These are phyloP conservation scores for Rugosomyces carneus DNA, from an alignment of 1,284 basidiomycete genomes.

Conservation along the genomic window DNA sequence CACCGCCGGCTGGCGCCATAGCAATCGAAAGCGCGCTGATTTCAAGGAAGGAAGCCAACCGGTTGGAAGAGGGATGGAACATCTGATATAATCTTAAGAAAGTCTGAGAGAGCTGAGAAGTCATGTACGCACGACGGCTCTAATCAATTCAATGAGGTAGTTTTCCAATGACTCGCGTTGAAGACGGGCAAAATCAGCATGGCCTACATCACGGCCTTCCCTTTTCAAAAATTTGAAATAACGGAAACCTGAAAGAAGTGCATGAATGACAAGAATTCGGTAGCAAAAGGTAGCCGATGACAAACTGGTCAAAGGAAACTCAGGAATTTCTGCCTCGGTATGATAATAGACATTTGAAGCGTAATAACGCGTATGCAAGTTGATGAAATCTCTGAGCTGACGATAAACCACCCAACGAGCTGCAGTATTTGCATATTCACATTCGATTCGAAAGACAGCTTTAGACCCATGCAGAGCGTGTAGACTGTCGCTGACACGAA, in stretches of 20 bases:
- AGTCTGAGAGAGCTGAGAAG: constrained; percentile 6
- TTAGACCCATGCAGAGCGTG: constrained; percentile 76
- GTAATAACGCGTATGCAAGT: constrained; percentile 87
- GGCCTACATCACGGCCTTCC: constrained; percentile 48
- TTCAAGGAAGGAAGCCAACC: constrained; percentile 92
- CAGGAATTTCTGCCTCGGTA: constrained; percentile 75
- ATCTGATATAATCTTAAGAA: constrained; percentile 50
- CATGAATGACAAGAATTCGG: not conserved
- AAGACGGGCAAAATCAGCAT: constrained; percentile 72
- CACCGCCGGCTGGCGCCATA: constrained; percentile 79
- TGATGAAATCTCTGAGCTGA: constrained; percentile 89
- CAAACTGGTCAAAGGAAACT: constrained; percentile 86
- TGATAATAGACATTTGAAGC: constrained; percentile 72
- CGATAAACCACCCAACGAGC: constrained; percentile 96
- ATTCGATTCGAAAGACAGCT: constrained; percentile 89
- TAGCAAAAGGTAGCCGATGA: constrained; percentile 11
- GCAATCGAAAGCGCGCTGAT: constrained; percentile 85
- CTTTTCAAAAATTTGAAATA: constrained; percentile 81
- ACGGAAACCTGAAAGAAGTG: constrained; percentile 54
- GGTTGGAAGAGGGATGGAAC: constrained; percentile 93
- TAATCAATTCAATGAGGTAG: constrained; percentile 86
- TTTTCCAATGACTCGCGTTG: constrained; percentile 83
- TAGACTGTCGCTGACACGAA: constrained; percentile 81
- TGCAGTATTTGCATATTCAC: constrained; percentile 94
- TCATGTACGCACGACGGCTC: constrained; percentile 67